These are phyloP conservation scores for Sonneratia alba DNA, from an alignment of 345 rosid species.

Conservation along the genomic window DNA sequence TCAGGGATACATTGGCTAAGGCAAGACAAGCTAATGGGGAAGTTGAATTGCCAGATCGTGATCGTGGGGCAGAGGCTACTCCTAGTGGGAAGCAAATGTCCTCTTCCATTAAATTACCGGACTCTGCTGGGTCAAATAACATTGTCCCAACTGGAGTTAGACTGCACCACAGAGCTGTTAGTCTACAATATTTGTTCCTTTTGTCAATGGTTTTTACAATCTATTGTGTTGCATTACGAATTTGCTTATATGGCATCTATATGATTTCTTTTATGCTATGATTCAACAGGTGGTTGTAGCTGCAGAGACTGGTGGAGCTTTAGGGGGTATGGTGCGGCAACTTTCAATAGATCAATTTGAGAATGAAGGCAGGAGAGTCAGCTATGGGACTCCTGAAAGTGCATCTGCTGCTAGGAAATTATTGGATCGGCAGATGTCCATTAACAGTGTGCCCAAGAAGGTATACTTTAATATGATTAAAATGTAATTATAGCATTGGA, in stretches of 20 bases:
- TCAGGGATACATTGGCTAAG: conserved; percentile 86
- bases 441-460: conserved; percentile 93
- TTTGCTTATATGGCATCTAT: conserved; percentile 1
- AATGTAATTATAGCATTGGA: neutral
- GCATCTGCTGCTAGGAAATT: conserved; percentile 95
- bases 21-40: conserved; percentile 91
- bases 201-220: neutral
- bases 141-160: conserved; percentile 79
- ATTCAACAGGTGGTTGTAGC: conserved; percentile 80
- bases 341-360: conserved; percentile 97
- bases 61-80: conserved; percentile 94
- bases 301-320: conserved; percentile 97
- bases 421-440: conserved; percentile 93
- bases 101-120: conserved; percentile 59
- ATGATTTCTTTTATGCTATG: conserved; percentile 2
- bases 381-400: conserved; percentile 96
- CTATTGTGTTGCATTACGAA: neutral
- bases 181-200: conserved; percentile 20
- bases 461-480: conserved; percentile 27
- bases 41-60: conserved; percentile 84
- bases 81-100: conserved; percentile 83
- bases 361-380: conserved; percentile 95
- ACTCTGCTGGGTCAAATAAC: conserved; percentile 52
- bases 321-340: conserved; percentile 99
- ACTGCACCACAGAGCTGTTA: conserved; percentile 95